A percentile compares a stretch with the other conserved stretches of the same genome.
These are phyloP conservation scores for Hypoxylon subgilvum DNA, from an alignment of 495 filamentous ascomycete species.

Conservation along the genomic window DNA sequence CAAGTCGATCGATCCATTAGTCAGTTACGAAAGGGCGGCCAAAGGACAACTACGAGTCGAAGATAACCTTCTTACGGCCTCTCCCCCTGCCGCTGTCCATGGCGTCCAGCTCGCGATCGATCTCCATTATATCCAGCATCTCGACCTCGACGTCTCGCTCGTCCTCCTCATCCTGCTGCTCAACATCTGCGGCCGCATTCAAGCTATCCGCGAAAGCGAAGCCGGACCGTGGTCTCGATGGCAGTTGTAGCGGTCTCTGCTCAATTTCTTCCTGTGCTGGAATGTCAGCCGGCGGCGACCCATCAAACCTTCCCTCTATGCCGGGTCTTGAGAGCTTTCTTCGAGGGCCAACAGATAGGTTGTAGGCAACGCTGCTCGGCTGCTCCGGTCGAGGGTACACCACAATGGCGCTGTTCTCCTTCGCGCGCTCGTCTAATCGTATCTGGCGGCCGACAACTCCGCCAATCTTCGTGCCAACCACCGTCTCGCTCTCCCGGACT, in stretches of 20 bases:
- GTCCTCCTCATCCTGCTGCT: constrained; percentile 52
- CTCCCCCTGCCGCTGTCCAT: constrained; percentile 52
- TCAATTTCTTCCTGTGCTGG: constrained; percentile 9
- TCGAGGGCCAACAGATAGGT: constrained; percentile 48
- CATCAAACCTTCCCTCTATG: constrained; percentile 29
- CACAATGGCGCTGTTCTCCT: constrained; percentile 49
- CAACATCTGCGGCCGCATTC: constrained; percentile 49
- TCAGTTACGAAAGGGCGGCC: no score
- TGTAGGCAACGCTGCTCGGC: constrained; percentile 51
- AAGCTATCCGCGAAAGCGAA: constrained; percentile 54
- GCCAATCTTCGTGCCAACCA: constrained; percentile 43
- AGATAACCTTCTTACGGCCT: constrained; percentile 56
- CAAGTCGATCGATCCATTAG: no score
- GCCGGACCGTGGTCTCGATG: constrained; percentile 34
- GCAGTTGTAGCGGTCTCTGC: constrained; percentile 13
- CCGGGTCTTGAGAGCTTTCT: constrained; percentile 22
- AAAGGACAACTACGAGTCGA: constrained; percentile 41
- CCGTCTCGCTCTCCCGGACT: constrained; percentile 55
- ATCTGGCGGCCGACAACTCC: constrained; percentile 44
- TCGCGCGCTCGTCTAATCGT: constrained; percentile 28
- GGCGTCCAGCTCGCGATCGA: constrained; percentile 58
- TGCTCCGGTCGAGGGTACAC: constrained; percentile 50
- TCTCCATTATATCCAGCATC: constrained; percentile 62
- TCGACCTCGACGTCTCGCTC: constrained; percentile 58
- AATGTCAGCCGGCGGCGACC: constrained; percentile 27